Percentiles rank a stretch among this genome's conserved stretches.
These are phyloP conservation scores for Aspergillus conjunctus DNA, from an alignment of 495 filamentous ascomycete species.

Conservation along the genomic window DNA sequence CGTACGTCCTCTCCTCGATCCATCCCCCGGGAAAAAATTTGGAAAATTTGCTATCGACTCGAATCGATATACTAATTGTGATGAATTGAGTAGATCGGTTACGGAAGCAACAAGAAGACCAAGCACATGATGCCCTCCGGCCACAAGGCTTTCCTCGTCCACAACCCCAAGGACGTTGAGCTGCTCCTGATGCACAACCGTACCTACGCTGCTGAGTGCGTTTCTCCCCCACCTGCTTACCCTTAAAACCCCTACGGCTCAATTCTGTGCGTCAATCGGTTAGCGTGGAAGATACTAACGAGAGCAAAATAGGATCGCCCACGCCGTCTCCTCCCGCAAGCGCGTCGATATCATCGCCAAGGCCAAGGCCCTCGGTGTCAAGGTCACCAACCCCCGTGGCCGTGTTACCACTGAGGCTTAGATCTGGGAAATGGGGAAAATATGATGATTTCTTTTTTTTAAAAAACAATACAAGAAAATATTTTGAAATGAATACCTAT, in stretches of 20 bases:
- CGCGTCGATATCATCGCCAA: conserved; percentile 93
- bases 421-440: conserved; percentile 35
- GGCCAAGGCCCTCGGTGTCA: conserved; percentile 95
- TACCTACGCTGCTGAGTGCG: conserved; percentile 97
- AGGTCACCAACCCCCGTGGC: conserved; percentile 99
- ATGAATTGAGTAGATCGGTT: conserved; percentile 76
- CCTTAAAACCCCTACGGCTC: too few species aligned
- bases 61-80: not conserved
- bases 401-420: conserved; percentile 97
- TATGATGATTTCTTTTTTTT: conserved; percentile 35
- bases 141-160: conserved; percentile 99
- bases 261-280: too few species aligned
- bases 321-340: conserved; percentile 97
- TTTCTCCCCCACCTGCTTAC: conserved; percentile 29
- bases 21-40: too few species aligned
- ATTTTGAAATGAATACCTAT: conserved; percentile 15
- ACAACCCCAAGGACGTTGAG: conserved; percentile 93
- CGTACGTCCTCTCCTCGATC: conserved; percentile 65
- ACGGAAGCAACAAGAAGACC: conserved; percentile 98
- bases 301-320: conserved; percentile 72
- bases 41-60: not conserved
- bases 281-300: not conserved
- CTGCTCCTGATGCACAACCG: conserved; percentile 99
- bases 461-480: conserved; percentile 22
- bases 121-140: conserved; percentile 97